Base-by-base conservation (phyloP, 2,329 filamentous ascomycete species). In the Clathrospora elynae region DNA sequence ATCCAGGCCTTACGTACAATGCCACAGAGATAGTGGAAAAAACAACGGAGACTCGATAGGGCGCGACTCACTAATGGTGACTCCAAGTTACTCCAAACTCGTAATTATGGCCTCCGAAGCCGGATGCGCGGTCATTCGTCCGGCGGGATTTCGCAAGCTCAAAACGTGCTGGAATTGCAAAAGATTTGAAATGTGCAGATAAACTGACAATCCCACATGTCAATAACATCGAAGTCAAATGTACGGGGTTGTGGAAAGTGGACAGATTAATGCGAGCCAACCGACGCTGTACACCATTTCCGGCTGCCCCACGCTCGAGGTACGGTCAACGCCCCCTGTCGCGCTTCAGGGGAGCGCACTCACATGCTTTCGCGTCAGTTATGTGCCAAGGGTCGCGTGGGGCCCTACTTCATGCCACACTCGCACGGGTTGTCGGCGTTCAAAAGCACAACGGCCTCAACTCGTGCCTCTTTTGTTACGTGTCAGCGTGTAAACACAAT, bases 91-190 rank as follows among this genome's bases (percentile, higher is more conserved):
- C 57, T 55, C 45, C 49, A 56, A 51, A 47, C 45, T 35, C 51
- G 44, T 48, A 48, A 54, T 58, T 52, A 61, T 44, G 47, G 47
- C 52, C 56, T 60, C 61, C 61, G 60, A 62, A 49, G 52, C 55
- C 60, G 61, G 62, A 46, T 35, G 55, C 35, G 31, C 35, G 40
- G 43, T 42, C 30, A 57, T 59, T 59, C 56, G 55, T 16, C 44
- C 42, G 36, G 53, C 40, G 56, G 46, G 38, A 34, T 33, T 31
- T 42, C 37, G 43, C 44, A 35, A 46, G 34, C 32, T 43, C 31
- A 42, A 52, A 46, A 46, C 46, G 48, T 53, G 48, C 46, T 39
- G 34, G 35, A 55, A 50, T 48, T 46, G 49, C 37, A 55, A 49
- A 45, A 53, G 24, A 46, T 46, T 46, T 46, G 43, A 35, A 31